Evolutionary conservation across 2,329 filamentous ascomycete genomes (phyloP).

Genomic region (Lasiodiplodia sp.): DNA sequence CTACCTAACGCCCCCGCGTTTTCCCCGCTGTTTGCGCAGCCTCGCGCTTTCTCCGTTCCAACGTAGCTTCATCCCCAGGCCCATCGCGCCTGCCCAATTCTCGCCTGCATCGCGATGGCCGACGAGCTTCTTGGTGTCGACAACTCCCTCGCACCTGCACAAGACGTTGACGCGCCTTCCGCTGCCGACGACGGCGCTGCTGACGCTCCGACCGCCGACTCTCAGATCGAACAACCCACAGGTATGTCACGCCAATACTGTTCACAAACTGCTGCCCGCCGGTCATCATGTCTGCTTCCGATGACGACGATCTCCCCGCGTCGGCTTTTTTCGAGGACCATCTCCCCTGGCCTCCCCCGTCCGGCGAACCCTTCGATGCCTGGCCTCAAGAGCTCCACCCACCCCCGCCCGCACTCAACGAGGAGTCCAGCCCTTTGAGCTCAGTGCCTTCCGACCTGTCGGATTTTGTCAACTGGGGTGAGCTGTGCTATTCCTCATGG

Average conservation of each 20-base stretch:
- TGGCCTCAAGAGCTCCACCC: not conserved
- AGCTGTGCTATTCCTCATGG: not conserved
- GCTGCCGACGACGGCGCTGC: slow-evolving; percentile 21
- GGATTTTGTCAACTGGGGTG: not conserved
- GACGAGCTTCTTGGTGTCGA: slow-evolving; percentile 42
- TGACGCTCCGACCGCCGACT: slow-evolving; percentile 20
- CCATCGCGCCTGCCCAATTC: slow-evolving; percentile 35
- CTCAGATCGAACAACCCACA: slow-evolving; percentile 22
- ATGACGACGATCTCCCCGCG: not conserved
- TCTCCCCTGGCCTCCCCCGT: not conserved
- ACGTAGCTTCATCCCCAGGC: slow-evolving; percentile 35
- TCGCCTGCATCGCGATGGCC: slow-evolving; percentile 39
- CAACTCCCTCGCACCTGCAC: slow-evolving; percentile 35
- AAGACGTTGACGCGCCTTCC: slow-evolving; percentile 34
- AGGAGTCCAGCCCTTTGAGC: not conserved
- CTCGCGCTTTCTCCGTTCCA: slow-evolving; percentile 8
- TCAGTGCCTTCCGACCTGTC: not conserved
- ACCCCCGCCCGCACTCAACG: not conserved
- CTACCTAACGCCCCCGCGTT: not conserved
- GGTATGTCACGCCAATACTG: slow-evolving; percentile 18
- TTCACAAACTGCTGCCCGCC: not conserved
- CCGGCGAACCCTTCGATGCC: not conserved
- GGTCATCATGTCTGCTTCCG: not conserved
- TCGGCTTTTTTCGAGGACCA: not conserved
- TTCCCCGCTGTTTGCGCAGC: slow-evolving; percentile 1